These are phyloP conservation scores for Camillea tinctor DNA, from an alignment of 2,329 filamentous ascomycete species.

Conservation along the genomic window DNA sequence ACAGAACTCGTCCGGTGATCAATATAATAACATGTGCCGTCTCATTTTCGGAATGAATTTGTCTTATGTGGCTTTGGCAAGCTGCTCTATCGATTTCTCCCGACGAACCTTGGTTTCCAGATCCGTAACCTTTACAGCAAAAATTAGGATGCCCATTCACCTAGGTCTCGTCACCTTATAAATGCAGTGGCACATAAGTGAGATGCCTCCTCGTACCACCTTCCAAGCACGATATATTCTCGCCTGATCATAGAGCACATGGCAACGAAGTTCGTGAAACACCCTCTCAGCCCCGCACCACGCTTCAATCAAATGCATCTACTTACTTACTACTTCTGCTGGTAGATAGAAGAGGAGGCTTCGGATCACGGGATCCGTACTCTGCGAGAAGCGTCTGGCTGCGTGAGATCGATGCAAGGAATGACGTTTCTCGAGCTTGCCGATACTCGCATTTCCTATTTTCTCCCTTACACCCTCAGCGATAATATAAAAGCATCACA, in stretches of 20 bases:
- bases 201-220: background rate
- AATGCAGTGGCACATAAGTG: background rate
- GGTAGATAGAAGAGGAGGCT: background rate
- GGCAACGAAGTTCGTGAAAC: background rate
- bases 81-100: background rate
- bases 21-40: background rate
- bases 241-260: background rate
- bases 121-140: background rate
- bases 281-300: background rate
- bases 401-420: background rate
- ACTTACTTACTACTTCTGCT: background rate
- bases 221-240: background rate
- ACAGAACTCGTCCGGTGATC: no score
- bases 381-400: background rate
- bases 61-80: background rate
- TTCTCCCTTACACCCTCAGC: background rate
- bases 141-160: background rate
- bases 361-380: background rate
- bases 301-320: background rate
- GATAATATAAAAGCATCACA: background rate
- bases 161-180: background rate
- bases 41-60: background rate
- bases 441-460: background rate
- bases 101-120: background rate
- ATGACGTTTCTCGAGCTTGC: background rate